Evolutionary conservation across 2,329 filamentous ascomycete species (phyloP).

Genomic region (Mycogone perniciosa): DNA sequence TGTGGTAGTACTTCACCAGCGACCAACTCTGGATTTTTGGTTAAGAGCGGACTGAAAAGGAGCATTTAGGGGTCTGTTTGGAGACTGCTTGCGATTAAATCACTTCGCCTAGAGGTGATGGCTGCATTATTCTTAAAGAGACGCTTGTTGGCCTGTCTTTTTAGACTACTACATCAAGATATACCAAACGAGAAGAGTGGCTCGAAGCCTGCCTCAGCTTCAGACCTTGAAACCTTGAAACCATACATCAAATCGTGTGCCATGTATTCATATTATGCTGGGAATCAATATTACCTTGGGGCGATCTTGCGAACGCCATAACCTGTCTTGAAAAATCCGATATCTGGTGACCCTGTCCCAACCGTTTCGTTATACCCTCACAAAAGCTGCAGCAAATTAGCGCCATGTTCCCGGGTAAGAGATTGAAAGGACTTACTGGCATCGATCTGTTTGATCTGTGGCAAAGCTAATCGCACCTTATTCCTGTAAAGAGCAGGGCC

Average conservation of each 20-base stretch:
- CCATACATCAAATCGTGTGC: background rate
- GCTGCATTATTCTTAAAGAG: constrained; percentile 3
- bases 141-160: too few species aligned
- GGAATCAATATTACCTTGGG: background rate
- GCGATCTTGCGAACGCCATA: background rate
- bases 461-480: constrained; percentile 82
- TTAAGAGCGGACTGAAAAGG: constrained; percentile 29
- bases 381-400: constrained; percentile 10
- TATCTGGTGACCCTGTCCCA: background rate
- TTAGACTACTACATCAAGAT: background rate
- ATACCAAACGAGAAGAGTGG: background rate
- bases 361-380: constrained; percentile 9
- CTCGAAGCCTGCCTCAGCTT: background rate
- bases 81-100: background rate
- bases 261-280: background rate
- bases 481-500: constrained; percentile 86
- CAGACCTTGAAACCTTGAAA: background rate
- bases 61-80: background rate
- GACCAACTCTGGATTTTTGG: constrained; percentile 53
- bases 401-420: background rate
- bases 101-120: background rate
- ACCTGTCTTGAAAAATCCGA: background rate
- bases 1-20: constrained; percentile 45
- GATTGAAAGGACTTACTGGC: constrained; percentile 66
- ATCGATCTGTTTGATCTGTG: constrained; percentile 89